Evolutionary conservation across 805 yeast genomes (phyloP), one percentile per base, ranked within the genome.

Genomic region (Yarrowia alimentaria): DNA sequence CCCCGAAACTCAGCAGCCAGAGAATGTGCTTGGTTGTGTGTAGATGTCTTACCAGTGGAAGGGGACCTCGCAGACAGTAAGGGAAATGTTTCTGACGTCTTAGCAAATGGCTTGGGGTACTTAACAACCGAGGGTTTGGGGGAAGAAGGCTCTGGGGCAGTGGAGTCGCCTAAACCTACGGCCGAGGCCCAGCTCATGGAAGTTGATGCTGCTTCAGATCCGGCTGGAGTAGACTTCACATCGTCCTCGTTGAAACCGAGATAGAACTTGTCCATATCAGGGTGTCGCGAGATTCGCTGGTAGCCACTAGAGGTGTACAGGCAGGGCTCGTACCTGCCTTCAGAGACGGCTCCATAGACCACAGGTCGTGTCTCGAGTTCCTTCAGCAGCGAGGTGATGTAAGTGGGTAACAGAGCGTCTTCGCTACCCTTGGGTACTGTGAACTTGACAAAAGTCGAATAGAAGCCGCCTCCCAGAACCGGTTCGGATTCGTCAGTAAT

Each of bases 1-100:
- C n/a, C n/a, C n/a, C n/a, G n/a, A n/a, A n/a, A n/a, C n/a, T n/a
- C n/a, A n/a, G n/a, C n/a, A n/a, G n/a, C n/a, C n/a, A n/a, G n/a
- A n/a, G n/a, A n/a, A n/a, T 28, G 18, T 6, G 18, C 14, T 6
- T 28, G 24, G 24, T 9, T 21, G 8, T 21, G 24, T 21, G 24
- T 21, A 6, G 9, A 21, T n/a, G n/a, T n/a, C n/a, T n/a, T n/a
- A n/a, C n/a, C n/a, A n/a, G n/a, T n/a, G n/a, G n/a, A n/a, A n/a
- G n/a, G n/a, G n/a, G n/a, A n/a, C n/a, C n/a, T n/a, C n/a, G n/a
- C n/a, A n/a, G 24, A 21, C 24, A 9, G 16, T 24, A 24, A 6
- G 43, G 43, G 43, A 9, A 37, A 37, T 21, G 24, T 37, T 22
- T 37, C 30, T 8, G 24, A 29, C 2, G 17, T 37, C 22, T 37